Evolutionary conservation across 2,329 filamentous ascomycete genomes (phyloP).

Genomic region (Neofusicoccum parvum): DNA sequence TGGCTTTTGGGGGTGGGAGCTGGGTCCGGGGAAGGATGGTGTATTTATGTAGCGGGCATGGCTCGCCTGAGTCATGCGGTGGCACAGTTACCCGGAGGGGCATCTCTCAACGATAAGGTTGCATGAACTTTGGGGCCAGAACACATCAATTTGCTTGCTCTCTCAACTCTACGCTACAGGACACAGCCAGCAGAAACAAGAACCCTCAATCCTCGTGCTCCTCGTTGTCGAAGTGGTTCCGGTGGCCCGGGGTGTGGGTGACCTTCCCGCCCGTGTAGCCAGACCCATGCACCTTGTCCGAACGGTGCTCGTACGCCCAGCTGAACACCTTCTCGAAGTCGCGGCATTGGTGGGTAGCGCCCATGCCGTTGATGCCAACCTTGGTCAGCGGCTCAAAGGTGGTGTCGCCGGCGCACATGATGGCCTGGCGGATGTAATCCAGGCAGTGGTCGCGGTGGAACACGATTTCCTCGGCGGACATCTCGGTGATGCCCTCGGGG

Average conservation of each 20-base stretch:
- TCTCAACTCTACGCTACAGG: too few relatives aligned
- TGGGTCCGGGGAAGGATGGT: too few relatives aligned
- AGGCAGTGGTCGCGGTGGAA: slow-evolving; percentile 22
- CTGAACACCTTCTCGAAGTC: slow-evolving; percentile 3
- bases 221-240: not conserved
- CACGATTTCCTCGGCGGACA: not conserved
- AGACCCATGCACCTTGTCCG: not conserved
- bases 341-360: slow-evolving; percentile 5
- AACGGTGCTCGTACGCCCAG: slow-evolving; percentile 15
- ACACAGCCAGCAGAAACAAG: too few relatives aligned
- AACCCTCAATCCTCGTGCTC: not conserved
- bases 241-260: slow-evolving; percentile 6
- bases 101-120: too few relatives aligned
- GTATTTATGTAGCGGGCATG: too few relatives aligned
- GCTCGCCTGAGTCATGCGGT: too few relatives aligned
- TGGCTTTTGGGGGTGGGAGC: too few relatives aligned
- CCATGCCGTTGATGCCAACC: slow-evolving; percentile 10
- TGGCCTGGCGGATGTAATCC: slow-evolving; percentile 21
- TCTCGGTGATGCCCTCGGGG: not conserved
- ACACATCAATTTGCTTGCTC: too few relatives aligned
- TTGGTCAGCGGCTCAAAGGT: slow-evolving; percentile 15
- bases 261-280: not conserved
- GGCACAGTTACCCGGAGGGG: too few relatives aligned
- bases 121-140: too few relatives aligned
- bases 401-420: slow-evolving; percentile 21